Percentiles rank a stretch among this genome's conserved stretches.
phyloP scores from a whole-genome alignment of 306 rosid species.

The Inga oerstediana region DNA sequence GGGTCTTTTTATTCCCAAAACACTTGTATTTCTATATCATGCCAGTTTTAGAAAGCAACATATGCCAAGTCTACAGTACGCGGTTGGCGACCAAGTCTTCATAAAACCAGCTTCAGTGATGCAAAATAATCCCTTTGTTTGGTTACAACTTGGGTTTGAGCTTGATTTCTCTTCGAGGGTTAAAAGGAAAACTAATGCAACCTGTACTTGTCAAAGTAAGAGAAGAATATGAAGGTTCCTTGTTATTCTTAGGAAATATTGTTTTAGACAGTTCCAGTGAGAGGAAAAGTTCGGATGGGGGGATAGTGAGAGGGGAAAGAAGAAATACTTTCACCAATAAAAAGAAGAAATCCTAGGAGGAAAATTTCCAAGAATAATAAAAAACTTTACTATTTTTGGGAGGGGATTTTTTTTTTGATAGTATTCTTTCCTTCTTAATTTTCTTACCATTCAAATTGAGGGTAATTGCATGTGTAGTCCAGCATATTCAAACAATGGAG shows the following conservation, averaged over 20 bases:
- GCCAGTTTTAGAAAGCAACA: conserved; percentile 4
- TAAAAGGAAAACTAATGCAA: neutral
- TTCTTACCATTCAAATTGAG: too few species aligned
- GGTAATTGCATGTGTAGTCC: neutral
- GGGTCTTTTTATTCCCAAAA: conserved; percentile 22
- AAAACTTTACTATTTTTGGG: too few species aligned
- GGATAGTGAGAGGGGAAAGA: too few species aligned
- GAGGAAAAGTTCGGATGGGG: too few species aligned
- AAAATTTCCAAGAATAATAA: too few species aligned
- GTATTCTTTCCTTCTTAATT: too few species aligned
- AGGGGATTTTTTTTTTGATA: too few species aligned
- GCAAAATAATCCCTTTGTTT: neutral
- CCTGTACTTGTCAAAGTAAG: neutral
- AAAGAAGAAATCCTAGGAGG: too few species aligned
- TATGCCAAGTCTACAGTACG: neutral
- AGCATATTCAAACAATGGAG: neutral
- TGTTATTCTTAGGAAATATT: neutral
- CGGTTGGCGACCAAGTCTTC: neutral
- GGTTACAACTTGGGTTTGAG: neutral
- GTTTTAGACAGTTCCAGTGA: neutral
- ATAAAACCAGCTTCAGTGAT: neutral
- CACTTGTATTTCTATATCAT: conserved; percentile 16
- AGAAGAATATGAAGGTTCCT: neutral
- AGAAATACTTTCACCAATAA: too few species aligned
- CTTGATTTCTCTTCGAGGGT: neutral